Evolutionary conservation across 1,139 yeast species (phyloP).

Genomic region (Chernovozyma aurita): DNA sequence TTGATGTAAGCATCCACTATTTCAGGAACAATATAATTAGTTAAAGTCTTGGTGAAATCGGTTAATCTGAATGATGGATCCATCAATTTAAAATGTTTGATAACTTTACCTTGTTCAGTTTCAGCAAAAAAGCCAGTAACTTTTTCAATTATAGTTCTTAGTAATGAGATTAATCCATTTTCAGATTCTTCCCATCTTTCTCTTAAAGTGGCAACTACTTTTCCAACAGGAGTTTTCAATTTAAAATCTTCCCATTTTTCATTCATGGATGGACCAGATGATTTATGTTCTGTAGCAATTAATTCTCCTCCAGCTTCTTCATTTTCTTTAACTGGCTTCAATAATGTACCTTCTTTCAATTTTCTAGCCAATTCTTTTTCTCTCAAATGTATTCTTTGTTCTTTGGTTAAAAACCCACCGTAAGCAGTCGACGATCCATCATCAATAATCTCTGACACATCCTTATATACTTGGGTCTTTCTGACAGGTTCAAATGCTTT

Average conservation of each 20-base stretch:
- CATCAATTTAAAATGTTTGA: constrained; percentile 78
- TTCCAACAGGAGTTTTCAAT: constrained; percentile 66
- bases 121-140: constrained; percentile 89
- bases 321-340: constrained; percentile 67
- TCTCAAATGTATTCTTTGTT: constrained; percentile 73
- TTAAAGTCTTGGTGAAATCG: constrained; percentile 75
- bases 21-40: constrained; percentile 94
- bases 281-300: constrained; percentile 78
- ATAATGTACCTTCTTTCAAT: constrained; percentile 50
- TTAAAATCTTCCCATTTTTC: constrained; percentile 69
- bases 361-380: constrained; percentile 52
- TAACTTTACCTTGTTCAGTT: constrained; percentile 91
- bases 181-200: constrained; percentile 91
- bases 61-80: constrained; percentile 86
- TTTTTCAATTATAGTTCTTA: constrained; percentile 78
- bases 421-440: constrained; percentile 86
- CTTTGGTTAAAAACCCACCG: constrained; percentile 90
- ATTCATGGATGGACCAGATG: constrained; percentile 64
- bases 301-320: constrained; percentile 85
- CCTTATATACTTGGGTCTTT: constrained; percentile 84
- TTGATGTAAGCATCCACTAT: constrained; percentile 91
- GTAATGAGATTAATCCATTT: constrained; percentile 78
- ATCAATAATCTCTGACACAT: constrained; percentile 82
- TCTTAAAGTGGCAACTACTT: constrained; percentile 55
- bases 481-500: constrained; percentile 93